Base-by-base conservation (phyloP, 176 grass and related monocot species). In the Eremochloa ophiuroides region DNA sequence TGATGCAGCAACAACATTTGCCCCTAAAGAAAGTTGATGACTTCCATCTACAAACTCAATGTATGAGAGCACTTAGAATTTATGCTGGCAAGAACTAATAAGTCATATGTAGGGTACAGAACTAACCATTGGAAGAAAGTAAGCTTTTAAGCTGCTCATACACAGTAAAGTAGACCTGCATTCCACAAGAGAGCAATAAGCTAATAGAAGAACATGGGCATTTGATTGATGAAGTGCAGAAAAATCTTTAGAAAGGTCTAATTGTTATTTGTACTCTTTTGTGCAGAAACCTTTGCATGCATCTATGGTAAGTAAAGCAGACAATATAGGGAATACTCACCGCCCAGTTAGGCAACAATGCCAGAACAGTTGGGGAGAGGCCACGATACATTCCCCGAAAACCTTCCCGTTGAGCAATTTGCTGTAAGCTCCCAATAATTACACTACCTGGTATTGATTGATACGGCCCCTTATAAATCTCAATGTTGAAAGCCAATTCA, bases 301-400 rank as follows among this genome's bases (percentile, higher is more conserved):
- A 17, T 58, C 7, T 62, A 79, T 44, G 29, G 62, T 28, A 26
- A 70, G 22, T 67, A 48, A 67, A 71, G 6, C 82, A 70, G 40
- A 17, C 65, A 63, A 80, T 66, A 80, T 77, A 81, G 18, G 62
- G 60, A 84, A 63, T 85, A 91, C 96, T 93, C 71, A 99, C 96
- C 10, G 96, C 96, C 96, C 96, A 99, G 69, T 99, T 99, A 39
- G 96, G 96, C 30, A 99, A 86, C 31, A 99, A 85, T 7, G 96
- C 96, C 73, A 99, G 74, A 68, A 95, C 44, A 69, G 96, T 93
- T 12, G 96, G 93, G 62, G 93, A 99, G 50, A 99, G 81, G 55
- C 96, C 96, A 20, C 93, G 90, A 81, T 99, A 99, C 85, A 99
- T 76, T 71, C 96, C 96, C 25, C 93, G 86, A 31, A 90, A 78